Percentiles rank a stretch among this genome's conserved stretches.
Conservation (phyloP, 129 eudicot genomes). For the Saposhnikovia divaricata region DNA sequence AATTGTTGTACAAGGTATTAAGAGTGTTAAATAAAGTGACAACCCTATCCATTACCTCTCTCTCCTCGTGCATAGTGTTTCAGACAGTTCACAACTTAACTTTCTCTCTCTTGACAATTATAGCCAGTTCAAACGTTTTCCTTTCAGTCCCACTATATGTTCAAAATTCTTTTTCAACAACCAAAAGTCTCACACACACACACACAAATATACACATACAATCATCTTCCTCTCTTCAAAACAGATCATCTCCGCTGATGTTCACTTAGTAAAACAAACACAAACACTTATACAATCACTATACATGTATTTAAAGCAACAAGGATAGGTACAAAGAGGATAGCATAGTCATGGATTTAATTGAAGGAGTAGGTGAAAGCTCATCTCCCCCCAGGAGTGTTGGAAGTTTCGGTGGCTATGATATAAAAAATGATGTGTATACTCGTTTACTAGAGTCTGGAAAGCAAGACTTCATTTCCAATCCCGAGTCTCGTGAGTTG, state of each 20-base stretch:
- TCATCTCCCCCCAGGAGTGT: slow-evolving; percentile 73
- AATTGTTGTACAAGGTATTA: too few relatives aligned
- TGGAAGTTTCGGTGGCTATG: slow-evolving; percentile 34
- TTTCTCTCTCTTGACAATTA: background rate
- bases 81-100: background rate
- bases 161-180: too few relatives aligned
- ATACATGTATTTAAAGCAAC: background rate
- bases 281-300: background rate
- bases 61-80: background rate
- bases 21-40: background rate
- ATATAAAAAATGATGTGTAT: slow-evolving; percentile 58
- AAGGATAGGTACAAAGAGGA: background rate
- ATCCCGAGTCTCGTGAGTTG: slow-evolving; percentile 60
- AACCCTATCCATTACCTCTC: background rate
- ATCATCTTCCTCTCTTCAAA: background rate
- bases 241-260: background rate
- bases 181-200: too few relatives aligned
- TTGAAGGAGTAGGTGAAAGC: slow-evolving; percentile 85
- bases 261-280: background rate
- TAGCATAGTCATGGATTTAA: slow-evolving; percentile 50
- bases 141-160: background rate
- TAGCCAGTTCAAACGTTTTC: background rate
- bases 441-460: slow-evolving; percentile 53
- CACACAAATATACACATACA: background rate
- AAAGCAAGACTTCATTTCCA: slow-evolving; percentile 40